Conservation (phyloP, 768 basidiomycete genomes). For the Bullera alba region DNA sequence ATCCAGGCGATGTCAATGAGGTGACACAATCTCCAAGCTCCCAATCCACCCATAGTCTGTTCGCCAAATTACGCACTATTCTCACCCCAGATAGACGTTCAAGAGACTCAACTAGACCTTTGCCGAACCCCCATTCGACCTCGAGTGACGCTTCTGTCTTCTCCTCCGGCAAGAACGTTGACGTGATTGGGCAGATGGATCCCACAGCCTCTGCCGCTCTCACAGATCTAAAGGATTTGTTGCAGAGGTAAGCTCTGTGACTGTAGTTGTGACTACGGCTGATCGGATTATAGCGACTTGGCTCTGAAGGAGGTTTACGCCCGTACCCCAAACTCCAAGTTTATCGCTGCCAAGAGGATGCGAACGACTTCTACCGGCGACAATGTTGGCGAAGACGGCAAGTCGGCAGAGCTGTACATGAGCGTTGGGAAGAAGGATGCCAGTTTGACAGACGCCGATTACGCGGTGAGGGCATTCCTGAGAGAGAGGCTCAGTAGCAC, state of each 20-base stretch:
- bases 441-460: conserved; percentile 35
- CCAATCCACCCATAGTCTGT: conserved; percentile 1
- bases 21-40: conserved; percentile 2
- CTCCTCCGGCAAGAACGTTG: background rate
- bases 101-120: background rate
- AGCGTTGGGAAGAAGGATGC: conserved; percentile 28
- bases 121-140: background rate
- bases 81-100: background rate
- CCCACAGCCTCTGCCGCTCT: conserved; percentile 6
- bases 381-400: too few relatives aligned
- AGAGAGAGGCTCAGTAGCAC: background rate
- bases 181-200: conserved; percentile 13
- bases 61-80: conserved; percentile 2
- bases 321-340: conserved; percentile 13
- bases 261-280: background rate
- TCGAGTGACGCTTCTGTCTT: conserved; percentile 3
- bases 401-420: conserved; percentile 31
- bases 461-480: conserved; percentile 1
- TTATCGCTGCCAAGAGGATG: conserved; percentile 16
- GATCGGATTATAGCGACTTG: background rate
- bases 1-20: background rate
- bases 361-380: background rate
- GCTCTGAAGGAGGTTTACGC: conserved; percentile 18
- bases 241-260: conserved; percentile 8
- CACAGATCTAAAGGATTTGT: conserved; percentile 10